These are phyloP conservation scores for Bipolaris cookei DNA, from an alignment of 2,329 filamentous ascomycete genomes.

Conservation along the genomic window DNA sequence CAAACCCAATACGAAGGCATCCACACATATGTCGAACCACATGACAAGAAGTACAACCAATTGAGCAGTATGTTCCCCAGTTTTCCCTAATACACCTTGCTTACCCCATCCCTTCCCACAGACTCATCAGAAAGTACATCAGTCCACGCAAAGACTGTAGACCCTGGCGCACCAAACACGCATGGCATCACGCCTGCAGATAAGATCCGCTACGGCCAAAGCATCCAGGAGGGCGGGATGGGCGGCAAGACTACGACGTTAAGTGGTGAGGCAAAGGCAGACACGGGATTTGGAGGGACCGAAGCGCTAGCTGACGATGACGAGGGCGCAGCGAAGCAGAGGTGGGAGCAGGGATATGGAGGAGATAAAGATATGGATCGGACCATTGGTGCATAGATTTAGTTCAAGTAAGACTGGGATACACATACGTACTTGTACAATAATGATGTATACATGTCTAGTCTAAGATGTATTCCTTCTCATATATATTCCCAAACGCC, in stretches of 20 bases:
- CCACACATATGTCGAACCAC: conserved; percentile 57
- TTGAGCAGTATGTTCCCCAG: conserved; percentile 55
- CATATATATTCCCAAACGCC: conserved; percentile 21
- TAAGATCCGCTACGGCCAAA: conserved; percentile 63
- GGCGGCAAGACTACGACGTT: conserved; percentile 59
- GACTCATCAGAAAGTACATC: conserved; percentile 19
- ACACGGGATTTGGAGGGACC: conserved; percentile 50
- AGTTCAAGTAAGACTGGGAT: no score
- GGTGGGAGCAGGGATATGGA: conserved; percentile 62
- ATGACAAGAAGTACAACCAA: conserved; percentile 63
- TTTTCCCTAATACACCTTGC: not conserved
- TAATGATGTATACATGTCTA: not conserved
- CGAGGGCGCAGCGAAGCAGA: conserved; percentile 48
- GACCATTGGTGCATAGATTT: conserved; percentile 55
- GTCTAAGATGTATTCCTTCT: conserved; percentile 2
- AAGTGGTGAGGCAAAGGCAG: conserved; percentile 47
- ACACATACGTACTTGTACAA: not conserved
- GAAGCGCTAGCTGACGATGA: conserved; percentile 50
- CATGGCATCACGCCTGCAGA: conserved; percentile 51
- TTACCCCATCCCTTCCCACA: not conserved
- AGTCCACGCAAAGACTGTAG: conserved; percentile 24
- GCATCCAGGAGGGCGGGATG: conserved; percentile 62
- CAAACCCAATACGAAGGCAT: conserved; percentile 66
- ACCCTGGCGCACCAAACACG: conserved; percentile 53
- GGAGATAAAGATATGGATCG: conserved; percentile 54